A percentile compares a stretch with the other conserved stretches of the same genome.
Conservation (phyloP, 257 asterid species). For the Handroanthus guayacan region DNA sequence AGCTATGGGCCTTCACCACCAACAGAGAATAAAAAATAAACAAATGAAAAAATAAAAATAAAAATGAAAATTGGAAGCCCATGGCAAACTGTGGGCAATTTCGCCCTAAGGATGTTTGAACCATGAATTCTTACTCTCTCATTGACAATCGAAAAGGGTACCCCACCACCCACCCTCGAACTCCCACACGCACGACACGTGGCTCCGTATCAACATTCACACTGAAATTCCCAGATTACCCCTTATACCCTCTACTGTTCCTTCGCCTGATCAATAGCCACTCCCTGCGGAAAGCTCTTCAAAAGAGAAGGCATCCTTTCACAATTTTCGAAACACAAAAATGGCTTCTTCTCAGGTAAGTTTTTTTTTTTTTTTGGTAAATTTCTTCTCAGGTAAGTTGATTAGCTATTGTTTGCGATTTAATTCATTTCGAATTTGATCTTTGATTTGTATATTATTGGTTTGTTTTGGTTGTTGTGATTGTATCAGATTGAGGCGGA, state of each 20-base stretch:
- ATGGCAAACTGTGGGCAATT: too few species aligned
- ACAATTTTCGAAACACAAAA: neutral
- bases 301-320: neutral
- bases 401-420: neutral
- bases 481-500: conserved; percentile 55
- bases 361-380: neutral
- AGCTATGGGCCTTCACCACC: too few species aligned
- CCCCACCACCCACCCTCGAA: neutral
- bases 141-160: neutral
- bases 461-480: neutral
- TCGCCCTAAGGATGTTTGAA: too few species aligned
- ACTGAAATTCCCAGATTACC: neutral
- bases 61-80: too few species aligned
- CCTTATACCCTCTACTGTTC: neutral
- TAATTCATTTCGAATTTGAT: neutral
- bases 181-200: conserved; percentile 16
- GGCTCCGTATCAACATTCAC: too few species aligned
- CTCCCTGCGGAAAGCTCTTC: neutral
- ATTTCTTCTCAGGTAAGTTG: conserved; percentile 27
- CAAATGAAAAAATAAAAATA: too few species aligned
- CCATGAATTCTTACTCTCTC: neutral
- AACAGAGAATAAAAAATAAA: too few species aligned
- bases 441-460: neutral
- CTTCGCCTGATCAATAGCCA: neutral
- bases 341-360: conserved; percentile 45